Conservation (phyloP, 139 green algal species). For the Chlorella sp. region DNA sequence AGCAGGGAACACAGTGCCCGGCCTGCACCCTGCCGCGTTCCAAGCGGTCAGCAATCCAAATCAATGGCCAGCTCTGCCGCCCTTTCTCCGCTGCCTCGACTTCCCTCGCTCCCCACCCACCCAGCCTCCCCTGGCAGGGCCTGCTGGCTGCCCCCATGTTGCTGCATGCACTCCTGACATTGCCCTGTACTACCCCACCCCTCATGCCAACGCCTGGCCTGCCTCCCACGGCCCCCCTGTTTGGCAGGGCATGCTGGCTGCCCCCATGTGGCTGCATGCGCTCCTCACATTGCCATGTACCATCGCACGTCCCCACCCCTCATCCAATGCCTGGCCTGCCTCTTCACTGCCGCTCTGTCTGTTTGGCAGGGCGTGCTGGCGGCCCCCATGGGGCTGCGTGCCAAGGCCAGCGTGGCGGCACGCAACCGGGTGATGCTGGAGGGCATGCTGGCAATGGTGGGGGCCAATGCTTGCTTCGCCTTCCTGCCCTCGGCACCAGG, state of each 20-base stretch:
- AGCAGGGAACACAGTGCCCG: background rate
- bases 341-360: slow-evolving; percentile 29
- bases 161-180: too few relatives aligned
- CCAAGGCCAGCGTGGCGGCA: slow-evolving; percentile 60
- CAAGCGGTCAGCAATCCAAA: background rate
- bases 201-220: too few relatives aligned
- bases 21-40: background rate
- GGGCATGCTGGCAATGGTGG: slow-evolving; percentile 76
- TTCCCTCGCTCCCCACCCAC: too few relatives aligned
- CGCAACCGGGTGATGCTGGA: slow-evolving; percentile 74
- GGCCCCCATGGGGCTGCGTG: slow-evolving; percentile 58
- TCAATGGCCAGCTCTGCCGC: background rate
- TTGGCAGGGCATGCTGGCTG: slow-evolving; percentile 40
- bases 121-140: too few relatives aligned
- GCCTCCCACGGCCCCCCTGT: too few relatives aligned
- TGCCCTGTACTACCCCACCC: too few relatives aligned
- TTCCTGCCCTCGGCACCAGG: slow-evolving; percentile 30
- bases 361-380: slow-evolving; percentile 37
- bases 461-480: slow-evolving; percentile 66
- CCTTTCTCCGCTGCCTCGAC: background rate
- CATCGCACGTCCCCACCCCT: too few relatives aligned
- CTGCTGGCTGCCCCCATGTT: slow-evolving; percentile 63
- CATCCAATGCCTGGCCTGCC: too few relatives aligned
- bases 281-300: too few relatives aligned
- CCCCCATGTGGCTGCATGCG: too few relatives aligned